Conservation (phyloP, 1,284 basidiomycete species). For the Sporisorium reilianum region DNA sequence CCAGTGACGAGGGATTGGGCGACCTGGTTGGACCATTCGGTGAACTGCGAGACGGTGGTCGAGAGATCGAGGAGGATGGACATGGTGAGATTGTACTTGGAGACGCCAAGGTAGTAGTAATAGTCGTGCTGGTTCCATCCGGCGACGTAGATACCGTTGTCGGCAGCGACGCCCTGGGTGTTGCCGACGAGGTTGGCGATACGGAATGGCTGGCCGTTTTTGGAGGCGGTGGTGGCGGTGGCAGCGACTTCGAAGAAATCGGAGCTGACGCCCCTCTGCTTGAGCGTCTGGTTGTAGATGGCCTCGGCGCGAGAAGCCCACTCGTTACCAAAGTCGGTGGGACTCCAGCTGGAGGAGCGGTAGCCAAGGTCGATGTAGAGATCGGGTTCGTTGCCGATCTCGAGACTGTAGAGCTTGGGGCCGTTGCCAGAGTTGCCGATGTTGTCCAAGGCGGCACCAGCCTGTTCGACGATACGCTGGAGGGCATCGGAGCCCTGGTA, state of each 20-base stretch:
- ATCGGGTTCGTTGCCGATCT: constrained; percentile 62
- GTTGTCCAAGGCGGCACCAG: constrained; percentile 36
- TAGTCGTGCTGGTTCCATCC: constrained; percentile 65
- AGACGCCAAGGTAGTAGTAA: constrained; percentile 58
- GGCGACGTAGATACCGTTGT: constrained; percentile 60
- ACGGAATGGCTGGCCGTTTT: constrained; percentile 49
- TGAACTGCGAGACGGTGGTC: constrained; percentile 43
- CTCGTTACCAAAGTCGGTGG: constrained; percentile 47
- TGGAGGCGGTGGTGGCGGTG: constrained; percentile 60
- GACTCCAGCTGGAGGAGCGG: constrained; percentile 35
- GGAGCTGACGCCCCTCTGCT: constrained; percentile 28
- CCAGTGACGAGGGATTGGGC: constrained; percentile 49
- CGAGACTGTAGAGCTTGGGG: constrained; percentile 52
- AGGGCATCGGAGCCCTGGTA: constrained; percentile 45
- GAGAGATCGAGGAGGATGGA: constrained; percentile 49
- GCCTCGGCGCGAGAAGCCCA: constrained; percentile 42
- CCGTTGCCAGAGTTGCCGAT: constrained; percentile 27
- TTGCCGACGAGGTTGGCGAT: constrained; percentile 54
- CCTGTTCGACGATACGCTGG: constrained; percentile 39
- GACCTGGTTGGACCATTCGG: constrained; percentile 52
- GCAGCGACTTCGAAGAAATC: constrained; percentile 59
- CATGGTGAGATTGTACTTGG: constrained; percentile 40
- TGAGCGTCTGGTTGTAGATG: constrained; percentile 48
- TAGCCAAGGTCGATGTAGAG: constrained; percentile 52
- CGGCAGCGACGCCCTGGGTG: constrained; percentile 46